Percentiles rank a stretch among this genome's conserved stretches.
phyloP scores from a whole-genome alignment of 176 grass and related monocot species.

The Cymbopogon citratus region DNA sequence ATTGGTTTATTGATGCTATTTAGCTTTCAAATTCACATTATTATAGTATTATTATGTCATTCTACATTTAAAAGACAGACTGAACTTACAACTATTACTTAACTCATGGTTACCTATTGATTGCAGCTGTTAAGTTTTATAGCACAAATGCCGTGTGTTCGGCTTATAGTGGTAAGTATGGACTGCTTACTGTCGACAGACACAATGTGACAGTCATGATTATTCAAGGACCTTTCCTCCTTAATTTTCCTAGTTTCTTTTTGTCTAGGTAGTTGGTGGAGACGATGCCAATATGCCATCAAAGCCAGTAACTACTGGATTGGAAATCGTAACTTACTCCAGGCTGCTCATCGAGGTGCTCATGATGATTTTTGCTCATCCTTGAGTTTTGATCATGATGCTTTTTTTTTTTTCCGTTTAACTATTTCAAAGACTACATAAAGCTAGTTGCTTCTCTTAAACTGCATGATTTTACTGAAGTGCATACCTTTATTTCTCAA shows the following conservation, averaged over 20 bases:
- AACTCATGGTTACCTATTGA: slow-evolving; percentile 13
- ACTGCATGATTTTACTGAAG: not conserved
- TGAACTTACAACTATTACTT: not conserved
- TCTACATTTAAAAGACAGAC: not conserved
- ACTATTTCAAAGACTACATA: not conserved
- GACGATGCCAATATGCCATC: slow-evolving; percentile 53
- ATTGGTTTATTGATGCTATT: not conserved
- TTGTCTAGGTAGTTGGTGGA: slow-evolving; percentile 73
- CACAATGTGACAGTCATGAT: not conserved
- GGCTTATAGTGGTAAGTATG: slow-evolving; percentile 74
- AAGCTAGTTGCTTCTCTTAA: not conserved
- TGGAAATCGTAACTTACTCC: slow-evolving; percentile 63
- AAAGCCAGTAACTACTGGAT: slow-evolving; percentile 26
- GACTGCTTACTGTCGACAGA: slow-evolving; percentile 7
- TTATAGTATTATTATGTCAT: not conserved
- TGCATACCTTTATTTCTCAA: not conserved
- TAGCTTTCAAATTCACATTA: not conserved
- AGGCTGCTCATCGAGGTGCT: slow-evolving; percentile 59
- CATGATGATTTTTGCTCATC: not conserved
- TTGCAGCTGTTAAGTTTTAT: slow-evolving; percentile 85
- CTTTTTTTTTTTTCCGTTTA: too few relatives aligned
- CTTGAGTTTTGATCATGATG: not conserved
- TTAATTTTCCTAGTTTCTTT: slow-evolving; percentile 22
- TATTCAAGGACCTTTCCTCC: slow-evolving; percentile 6
- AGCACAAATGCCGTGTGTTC: slow-evolving; percentile 74